Evolutionary conservation across 2,329 filamentous ascomycete genomes (phyloP).

Genomic region (Ophiostoma novo-ulmi): DNA sequence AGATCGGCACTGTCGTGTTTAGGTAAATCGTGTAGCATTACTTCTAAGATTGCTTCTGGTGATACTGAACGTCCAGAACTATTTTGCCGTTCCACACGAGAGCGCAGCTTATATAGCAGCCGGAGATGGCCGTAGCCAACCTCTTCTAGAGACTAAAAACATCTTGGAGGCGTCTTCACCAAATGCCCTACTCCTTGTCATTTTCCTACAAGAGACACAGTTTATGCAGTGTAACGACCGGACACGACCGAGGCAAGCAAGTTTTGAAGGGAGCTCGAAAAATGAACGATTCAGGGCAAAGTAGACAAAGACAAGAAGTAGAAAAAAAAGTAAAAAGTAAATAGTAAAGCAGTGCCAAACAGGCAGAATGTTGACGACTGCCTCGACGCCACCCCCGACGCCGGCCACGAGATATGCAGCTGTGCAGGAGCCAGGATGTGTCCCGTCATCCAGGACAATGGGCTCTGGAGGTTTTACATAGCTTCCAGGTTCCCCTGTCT

Average conservation of each 20-base stretch:
- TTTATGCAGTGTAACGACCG: not conserved
- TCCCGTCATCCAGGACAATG: not conserved
- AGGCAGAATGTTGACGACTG: not conserved
- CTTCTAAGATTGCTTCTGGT: not conserved
- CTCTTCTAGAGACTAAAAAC: not conserved
- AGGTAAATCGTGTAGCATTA: not conserved
- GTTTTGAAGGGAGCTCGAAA: not conserved
- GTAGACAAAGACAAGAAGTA: too few relatives aligned
- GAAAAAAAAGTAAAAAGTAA: too few relatives aligned
- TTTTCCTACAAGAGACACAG: not conserved
- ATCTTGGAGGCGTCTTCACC: too few relatives aligned
- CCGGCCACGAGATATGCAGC: not conserved
- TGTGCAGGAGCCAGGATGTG: slow-evolving; percentile 1
- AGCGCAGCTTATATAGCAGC: not conserved
- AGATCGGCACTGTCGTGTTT: too few relatives aligned
- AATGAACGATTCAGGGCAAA: too few relatives aligned
- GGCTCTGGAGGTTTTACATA: not conserved
- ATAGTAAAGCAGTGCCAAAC: not conserved
- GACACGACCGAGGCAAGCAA: not conserved
- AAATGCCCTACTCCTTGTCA: too few relatives aligned
- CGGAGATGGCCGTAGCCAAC: not conserved
- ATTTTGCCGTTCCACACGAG: not conserved
- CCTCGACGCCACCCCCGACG: not conserved
- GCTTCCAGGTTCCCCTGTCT: not conserved
- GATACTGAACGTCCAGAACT: not conserved